Evolutionary conservation across 768 basidiomycete species (phyloP), one percentile per base, ranked within the genome.

Genomic region (Panellus pusillus): DNA sequence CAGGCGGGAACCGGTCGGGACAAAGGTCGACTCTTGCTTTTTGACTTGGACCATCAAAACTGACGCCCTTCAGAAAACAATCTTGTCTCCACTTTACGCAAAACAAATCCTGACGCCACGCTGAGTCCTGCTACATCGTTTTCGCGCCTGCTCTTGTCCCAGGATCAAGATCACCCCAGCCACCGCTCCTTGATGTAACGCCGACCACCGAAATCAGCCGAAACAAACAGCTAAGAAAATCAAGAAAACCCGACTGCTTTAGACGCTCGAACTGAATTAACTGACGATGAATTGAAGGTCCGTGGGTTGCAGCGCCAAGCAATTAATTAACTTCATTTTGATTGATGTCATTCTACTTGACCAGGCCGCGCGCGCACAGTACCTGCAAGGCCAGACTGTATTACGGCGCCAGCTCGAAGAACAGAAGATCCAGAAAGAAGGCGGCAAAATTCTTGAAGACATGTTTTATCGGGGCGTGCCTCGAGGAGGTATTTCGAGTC

Each of bases 271-370:
- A 93, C 84, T 6, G 91, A 93, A 65, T 70, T 93, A 35, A 89
- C 90, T 5, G 89, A 92, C 54, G 86, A 89, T 4, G 89, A 93
- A 69, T 73, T 93, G 40, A 87, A 86, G 74, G 91, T 52, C 19
- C 39, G 46, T 83, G 52, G 55, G 24, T 24, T 3, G 24, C 24
- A 24, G 24, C 24, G 24, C 24, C 24, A 66, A 24, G 24, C 35
- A 19, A 37, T 39, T 17, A 32, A 40, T 27, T 42, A 41, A 44
- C 18, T 24, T 28, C 17, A 17, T 28, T 37, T 28, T 11, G 3
- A 9, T 47, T 32, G 12, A 11, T 44, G 40, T 45, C 8, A 55
- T 37, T 32, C 35, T 9, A 8, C 32, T 40, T 44, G 37, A 13
- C 44, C 46, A 89, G 86, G 68, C 74, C 53, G 82, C 87, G 20